These are phyloP conservation scores for Gnetum montanum DNA, from an alignment of 75 land plant genomes.

Conservation along the genomic window DNA sequence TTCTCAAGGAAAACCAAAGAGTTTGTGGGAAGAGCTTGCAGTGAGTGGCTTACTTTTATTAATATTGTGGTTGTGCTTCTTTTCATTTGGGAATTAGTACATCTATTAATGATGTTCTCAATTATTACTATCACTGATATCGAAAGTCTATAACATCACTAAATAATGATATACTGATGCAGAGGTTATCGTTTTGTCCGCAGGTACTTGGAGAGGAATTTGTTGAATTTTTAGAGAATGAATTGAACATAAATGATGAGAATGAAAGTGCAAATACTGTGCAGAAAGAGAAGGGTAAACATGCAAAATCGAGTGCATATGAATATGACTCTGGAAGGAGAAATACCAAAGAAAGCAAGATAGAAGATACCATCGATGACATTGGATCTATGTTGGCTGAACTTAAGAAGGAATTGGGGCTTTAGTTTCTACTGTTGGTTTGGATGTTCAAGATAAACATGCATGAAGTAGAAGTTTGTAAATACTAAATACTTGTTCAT, in stretches of 20 bases:
- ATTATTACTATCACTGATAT: too few relatives aligned
- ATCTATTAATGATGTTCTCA: background rate
- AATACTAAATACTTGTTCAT: too few relatives aligned
- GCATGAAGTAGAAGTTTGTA: too few relatives aligned
- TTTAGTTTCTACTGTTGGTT: too few relatives aligned
- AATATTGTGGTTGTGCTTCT: background rate
- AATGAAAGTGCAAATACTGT: constrained; percentile 1
- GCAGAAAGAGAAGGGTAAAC: background rate
- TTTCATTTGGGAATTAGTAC: background rate
- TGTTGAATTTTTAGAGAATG: constrained; percentile 95
- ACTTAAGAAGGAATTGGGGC: constrained; percentile 84
- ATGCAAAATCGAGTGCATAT: constrained; percentile 3
- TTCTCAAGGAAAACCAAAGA: constrained; percentile 70
- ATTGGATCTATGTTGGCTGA: constrained; percentile 77
- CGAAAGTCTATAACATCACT: too few relatives aligned
- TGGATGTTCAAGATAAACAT: too few relatives aligned
- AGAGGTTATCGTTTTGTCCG: too few relatives aligned
- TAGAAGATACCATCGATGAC: constrained; percentile 65
- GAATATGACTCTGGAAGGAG: constrained; percentile 3
- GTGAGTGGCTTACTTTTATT: constrained; percentile 27
- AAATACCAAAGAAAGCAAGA: constrained; percentile 12
- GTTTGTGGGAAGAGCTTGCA: constrained; percentile 95
- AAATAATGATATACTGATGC: too few relatives aligned
- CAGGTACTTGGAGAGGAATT: constrained; percentile 98
- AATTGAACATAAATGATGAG: constrained; percentile 64